Percentiles rank a stretch among this genome's conserved stretches.
Conservation (phyloP, 1,139 yeast genomes). For the Geotrichum macrosporum region DNA sequence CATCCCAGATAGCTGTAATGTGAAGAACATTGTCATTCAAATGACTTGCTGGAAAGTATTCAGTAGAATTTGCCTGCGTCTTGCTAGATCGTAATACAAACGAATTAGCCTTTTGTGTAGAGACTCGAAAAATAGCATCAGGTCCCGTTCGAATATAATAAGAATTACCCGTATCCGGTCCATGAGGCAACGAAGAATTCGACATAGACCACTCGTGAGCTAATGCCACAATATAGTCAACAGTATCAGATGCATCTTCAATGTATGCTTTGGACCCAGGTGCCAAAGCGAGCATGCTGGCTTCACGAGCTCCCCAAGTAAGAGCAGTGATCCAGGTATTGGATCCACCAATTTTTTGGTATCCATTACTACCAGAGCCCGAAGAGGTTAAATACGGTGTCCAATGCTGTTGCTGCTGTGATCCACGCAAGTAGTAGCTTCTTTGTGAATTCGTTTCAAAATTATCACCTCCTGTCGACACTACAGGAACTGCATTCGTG, state of each 20-base stretch:
- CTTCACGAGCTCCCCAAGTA: constrained; percentile 19
- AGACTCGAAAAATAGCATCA: constrained; percentile 17
- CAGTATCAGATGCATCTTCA: constrained; percentile 10
- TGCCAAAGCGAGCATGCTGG: constrained; percentile 15
- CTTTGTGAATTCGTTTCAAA: neutral
- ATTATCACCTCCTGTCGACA: constrained; percentile 2
- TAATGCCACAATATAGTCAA: constrained; percentile 10
- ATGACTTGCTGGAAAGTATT: neutral
- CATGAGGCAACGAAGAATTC: neutral
- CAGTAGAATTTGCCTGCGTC: neutral
- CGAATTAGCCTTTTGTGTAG: constrained; percentile 12
- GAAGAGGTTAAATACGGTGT: constrained; percentile 3
- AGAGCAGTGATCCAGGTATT: constrained; percentile 18
- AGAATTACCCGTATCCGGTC: neutral
- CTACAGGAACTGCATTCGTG: constrained; percentile 4
- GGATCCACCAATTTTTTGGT: neutral
- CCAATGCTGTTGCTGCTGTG: neutral
- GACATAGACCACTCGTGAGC: constrained; percentile 15
- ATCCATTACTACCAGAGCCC: neutral
- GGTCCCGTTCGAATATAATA: constrained; percentile 15
- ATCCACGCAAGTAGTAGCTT: constrained; percentile 5
- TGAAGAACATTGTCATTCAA: constrained; percentile 6
- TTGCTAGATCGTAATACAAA: constrained; percentile 9
- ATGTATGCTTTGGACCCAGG: constrained; percentile 4
- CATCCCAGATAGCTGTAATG: constrained; percentile 14